Evolutionary conservation across 352 stramenopile genomes (phyloP), one percentile per base, ranked within the genome.

Genomic region (Phytopythium oedochilum): DNA sequence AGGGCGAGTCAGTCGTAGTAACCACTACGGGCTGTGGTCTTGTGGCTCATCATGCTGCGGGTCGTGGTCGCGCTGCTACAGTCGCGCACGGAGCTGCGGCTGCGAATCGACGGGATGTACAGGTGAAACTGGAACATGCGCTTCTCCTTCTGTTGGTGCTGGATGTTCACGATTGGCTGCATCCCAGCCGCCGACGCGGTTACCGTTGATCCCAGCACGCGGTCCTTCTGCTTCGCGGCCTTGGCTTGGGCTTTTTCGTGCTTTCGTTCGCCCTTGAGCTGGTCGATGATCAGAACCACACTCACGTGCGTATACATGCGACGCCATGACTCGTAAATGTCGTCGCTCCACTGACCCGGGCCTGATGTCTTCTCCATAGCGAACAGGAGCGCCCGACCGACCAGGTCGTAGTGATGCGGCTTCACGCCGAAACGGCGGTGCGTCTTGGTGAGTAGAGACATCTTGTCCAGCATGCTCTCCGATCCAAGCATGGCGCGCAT

Each of bases 381-480:
- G 26, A 75, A 66, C 10, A 84, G 23, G 0, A 84, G 62, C 25
- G 65, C 70, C 1, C 44, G 48, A 15, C 71, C 71, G 4, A 81
- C 61, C 14, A 64, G 63, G 34, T 81, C 63, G 51, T 55, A 81
- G 55, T 81, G 63, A 38, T 84, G 66, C 4, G 74, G 38, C 45
- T 79, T 77, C 9, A 84, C 71, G 22, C 73, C 73, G 44, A 84
- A 79, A 10, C 70, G 63, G 1, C 55, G 60, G 32, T 84, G 73
- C 1, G 73, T 84, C 69, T 74, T 75, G 29, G 69, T 79, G 12
- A 84, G 58, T 29, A 58, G 39, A 7, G 67, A n/a, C 12, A 81
- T 57, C 14, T 73, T 74, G 14, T 79, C 71, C 1, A 59, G 22
- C 14, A 79, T 63, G n/a, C 63, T 67, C 23, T 73, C 65, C 0